Conservation (phyloP, 441 rosid genomes). For the Aleurites moluccanus region DNA sequence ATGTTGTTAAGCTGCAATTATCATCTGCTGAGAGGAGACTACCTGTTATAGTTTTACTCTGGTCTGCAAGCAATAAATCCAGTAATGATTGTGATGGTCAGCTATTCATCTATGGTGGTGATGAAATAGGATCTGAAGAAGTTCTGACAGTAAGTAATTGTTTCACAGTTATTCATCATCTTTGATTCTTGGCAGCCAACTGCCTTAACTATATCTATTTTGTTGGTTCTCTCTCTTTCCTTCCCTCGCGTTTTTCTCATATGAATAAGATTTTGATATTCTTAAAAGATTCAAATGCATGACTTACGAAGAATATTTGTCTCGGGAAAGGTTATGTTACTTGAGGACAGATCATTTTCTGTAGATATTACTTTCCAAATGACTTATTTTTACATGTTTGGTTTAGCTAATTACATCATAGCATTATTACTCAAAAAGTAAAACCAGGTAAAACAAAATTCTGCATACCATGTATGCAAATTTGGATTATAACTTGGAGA, state of each 20-base stretch:
- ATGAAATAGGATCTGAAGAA: constrained; percentile 69
- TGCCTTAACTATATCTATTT: not conserved
- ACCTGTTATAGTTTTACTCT: constrained; percentile 64
- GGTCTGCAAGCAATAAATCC: constrained; percentile 47
- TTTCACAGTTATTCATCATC: constrained; percentile 13
- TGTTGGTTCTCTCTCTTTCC: constrained; percentile 2
- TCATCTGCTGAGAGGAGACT: constrained; percentile 60
- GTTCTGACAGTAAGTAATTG: constrained; percentile 48
- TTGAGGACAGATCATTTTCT: not conserved
- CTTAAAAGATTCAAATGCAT: not conserved
- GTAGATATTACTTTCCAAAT: not conserved
- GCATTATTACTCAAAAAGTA: not conserved
- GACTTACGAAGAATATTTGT: not conserved
- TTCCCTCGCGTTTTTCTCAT: not conserved
- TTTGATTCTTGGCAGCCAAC: not conserved
- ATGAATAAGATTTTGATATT: not conserved
- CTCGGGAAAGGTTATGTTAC: not conserved
- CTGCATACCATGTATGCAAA: not conserved
- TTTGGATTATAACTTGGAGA: not conserved
- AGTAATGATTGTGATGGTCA: constrained; percentile 41
- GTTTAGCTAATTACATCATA: not conserved
- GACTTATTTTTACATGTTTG: not conserved
- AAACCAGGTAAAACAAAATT: not conserved
- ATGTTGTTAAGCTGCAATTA: constrained; percentile 54
- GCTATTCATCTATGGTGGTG: constrained; percentile 66